Evolutionary conservation across 805 yeast species (phyloP).

Genomic region (Barnettozyma sp.): DNA sequence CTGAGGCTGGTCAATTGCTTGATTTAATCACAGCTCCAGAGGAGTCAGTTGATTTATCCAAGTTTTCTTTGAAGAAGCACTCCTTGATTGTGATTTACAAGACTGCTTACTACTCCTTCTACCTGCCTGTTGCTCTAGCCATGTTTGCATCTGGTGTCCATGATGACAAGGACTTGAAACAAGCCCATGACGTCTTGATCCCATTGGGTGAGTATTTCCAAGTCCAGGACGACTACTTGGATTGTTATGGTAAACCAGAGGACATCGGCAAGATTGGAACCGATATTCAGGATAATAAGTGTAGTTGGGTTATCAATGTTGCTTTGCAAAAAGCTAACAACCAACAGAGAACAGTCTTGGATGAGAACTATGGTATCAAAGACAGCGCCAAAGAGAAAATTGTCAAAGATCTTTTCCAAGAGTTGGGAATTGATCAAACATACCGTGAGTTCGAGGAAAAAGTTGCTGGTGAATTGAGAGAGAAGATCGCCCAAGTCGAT

Average conservation of each 20-base stretch:
- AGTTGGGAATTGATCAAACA: constrained; percentile 60
- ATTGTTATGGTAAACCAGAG: constrained; percentile 95
- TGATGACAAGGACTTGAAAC: constrained; percentile 69
- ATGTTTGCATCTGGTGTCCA: constrained; percentile 85
- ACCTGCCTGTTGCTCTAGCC: constrained; percentile 94
- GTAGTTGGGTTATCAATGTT: constrained; percentile 95
- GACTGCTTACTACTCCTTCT: constrained; percentile 96
- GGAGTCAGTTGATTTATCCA: constrained; percentile 80
- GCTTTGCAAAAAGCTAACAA: constrained; percentile 74
- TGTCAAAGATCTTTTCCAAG: constrained; percentile 67
- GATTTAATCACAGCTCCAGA: constrained; percentile 98
- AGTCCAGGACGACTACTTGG: constrained; percentile 95
- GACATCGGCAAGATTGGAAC: constrained; percentile 98
- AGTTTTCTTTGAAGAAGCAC: constrained; percentile 84
- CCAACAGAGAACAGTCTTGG: constrained; percentile 77
- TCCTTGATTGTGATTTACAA: constrained; percentile 93
- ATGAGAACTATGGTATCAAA: constrained; percentile 86
- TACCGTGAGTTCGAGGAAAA: constrained; percentile 82
- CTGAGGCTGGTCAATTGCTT: constrained; percentile 93
- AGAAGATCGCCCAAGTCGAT: constrained; percentile 64
- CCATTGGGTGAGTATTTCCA: constrained; percentile 98
- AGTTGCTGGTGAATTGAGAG: constrained; percentile 55
- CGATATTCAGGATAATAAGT: constrained; percentile 96
- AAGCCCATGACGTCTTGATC: constrained; percentile 78
- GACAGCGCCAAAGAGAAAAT: constrained; percentile 57